Evolutionary conservation across 805 yeast genomes (phyloP), one percentile per base, ranked within the genome.

Genomic region (Lipomyces lipofer): DNA sequence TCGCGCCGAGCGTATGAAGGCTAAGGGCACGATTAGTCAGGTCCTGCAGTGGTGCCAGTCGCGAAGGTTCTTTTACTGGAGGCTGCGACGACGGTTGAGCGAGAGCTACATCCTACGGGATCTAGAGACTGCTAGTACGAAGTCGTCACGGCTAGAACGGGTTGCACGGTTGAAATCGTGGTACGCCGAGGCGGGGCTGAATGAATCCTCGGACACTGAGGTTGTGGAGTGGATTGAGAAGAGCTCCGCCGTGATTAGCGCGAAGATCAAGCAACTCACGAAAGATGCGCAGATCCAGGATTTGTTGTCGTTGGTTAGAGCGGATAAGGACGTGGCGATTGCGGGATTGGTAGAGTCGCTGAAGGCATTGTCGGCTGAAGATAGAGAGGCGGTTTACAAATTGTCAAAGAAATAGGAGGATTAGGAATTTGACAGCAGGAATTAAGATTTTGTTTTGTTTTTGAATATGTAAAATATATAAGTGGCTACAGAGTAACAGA

Each of bases 31-130:
- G 55, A 89, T 94, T 66, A 80, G 86, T 64, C 85, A 86, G 69
- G 94, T 89, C 65, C 74, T 94, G 50, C 83, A 86, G 66, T 91
- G 97, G 97, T 71, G 73, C 43, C 79, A 90, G 47, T 81, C 97
- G 28, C 88, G 99, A 78, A 84, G 98, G 68, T 88, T 80, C 83
- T 94, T 94, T 84, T 94, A 88, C 94, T 94, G 99, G 99, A 85
- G 99, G 74, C 81, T 89, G 59, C 88, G 97, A 76, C 86, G 99
- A 75, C 88, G 97, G 72, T 77, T 94, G 72, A 85, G 87, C 69
- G 99, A 94, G 74, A 95, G 88, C 72, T 88, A 89, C 73, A 76
- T 92, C 69, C 75, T 89, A 71, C 83, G 80, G 71, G 80, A 86
- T 68, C 80, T 91, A 63, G 81, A 82, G 50, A 83, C 81, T 54